Conservation (phyloP, 257 asterid species). For the Solanum pimpinellifolium region DNA sequence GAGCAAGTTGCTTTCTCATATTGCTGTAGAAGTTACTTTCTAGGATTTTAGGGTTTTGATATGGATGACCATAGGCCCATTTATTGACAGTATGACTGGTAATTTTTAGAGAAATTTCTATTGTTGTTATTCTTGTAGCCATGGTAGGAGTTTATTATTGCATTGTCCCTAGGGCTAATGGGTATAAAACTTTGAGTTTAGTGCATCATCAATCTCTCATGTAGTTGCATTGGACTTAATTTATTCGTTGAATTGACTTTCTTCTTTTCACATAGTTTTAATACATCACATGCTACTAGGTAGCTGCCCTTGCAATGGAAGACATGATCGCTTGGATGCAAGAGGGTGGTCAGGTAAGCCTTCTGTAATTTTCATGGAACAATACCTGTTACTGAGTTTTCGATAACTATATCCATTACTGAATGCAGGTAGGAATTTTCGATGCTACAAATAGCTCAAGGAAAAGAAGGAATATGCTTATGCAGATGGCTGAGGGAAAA, state of each 20-base stretch:
- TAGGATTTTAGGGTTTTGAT: background rate
- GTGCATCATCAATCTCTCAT: background rate
- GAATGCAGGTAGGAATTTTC: constrained; percentile 82
- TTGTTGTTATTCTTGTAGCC: background rate
- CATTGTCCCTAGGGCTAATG: background rate
- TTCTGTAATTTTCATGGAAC: background rate
- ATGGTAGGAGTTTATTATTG: background rate
- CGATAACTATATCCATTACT: constrained; percentile 10
- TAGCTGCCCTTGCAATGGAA: constrained; percentile 99
- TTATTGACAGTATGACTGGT: background rate
- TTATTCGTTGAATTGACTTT: constrained; percentile 31
- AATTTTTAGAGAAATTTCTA: background rate
- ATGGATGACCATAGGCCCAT: background rate
- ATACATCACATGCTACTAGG: constrained; percentile 83
- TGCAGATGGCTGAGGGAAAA: constrained; percentile 93
- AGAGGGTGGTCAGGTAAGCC: constrained; percentile 96
- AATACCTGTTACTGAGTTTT: constrained; percentile 9
- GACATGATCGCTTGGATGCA: constrained; percentile 99
- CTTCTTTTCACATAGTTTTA: constrained; percentile 64
- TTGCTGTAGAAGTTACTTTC: background rate
- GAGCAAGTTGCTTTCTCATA: background rate
- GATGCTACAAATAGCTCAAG: constrained; percentile 96
- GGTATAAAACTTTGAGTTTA: background rate
- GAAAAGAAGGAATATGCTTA: constrained; percentile 88
- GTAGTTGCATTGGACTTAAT: background rate